A percentile compares a stretch with the other conserved stretches of the same genome.
Evolutionary conservation across 768 basidiomycete genomes (phyloP).

Genomic region (Collybia nuda): DNA sequence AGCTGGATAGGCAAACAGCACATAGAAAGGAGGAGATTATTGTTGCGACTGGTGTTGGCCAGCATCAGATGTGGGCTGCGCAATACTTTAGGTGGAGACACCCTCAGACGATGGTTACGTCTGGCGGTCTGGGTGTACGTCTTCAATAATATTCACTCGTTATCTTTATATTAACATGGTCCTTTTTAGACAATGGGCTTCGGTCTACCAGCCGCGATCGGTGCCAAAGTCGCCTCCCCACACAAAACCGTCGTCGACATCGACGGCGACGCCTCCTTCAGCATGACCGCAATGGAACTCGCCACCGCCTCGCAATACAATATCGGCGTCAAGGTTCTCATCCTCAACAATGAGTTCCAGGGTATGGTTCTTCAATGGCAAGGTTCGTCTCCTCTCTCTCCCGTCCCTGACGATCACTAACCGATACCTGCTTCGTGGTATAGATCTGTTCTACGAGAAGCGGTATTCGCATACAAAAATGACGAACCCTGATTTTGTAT

Average conservation of each 20-base stretch:
- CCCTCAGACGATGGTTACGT: constrained; percentile 87
- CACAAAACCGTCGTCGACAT: constrained; percentile 93
- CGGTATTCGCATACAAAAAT: constrained; percentile 97
- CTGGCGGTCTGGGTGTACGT: constrained; percentile 91
- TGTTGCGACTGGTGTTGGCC: constrained; percentile 93
- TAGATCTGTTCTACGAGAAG: constrained; percentile 92
- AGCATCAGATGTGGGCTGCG: constrained; percentile 99
- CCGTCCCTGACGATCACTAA: background rate
- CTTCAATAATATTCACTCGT: constrained; percentile 4
- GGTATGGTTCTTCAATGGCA: constrained; percentile 99
- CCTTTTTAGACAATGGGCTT: constrained; percentile 92
- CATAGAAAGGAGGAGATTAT: constrained; percentile 85
- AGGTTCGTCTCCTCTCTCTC: constrained; percentile 45
- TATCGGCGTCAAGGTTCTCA: constrained; percentile 93
- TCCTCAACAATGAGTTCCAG: constrained; percentile 97
- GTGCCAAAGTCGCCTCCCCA: constrained; percentile 95
- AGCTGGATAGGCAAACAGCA: constrained; percentile 78
- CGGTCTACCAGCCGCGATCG: constrained; percentile 91
- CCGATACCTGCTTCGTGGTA: too few relatives aligned
- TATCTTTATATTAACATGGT: constrained; percentile 5
- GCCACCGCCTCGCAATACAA: constrained; percentile 87
- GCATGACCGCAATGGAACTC: constrained; percentile 99
- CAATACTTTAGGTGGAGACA: constrained; percentile 91
- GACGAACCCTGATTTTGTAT: constrained; percentile 94
- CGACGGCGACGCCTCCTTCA: constrained; percentile 97